Evolutionary conservation across 2,329 filamentous ascomycete genomes (phyloP), one percentile per base, ranked within the genome.

Genomic region (Microsporum ferrugineum): DNA sequence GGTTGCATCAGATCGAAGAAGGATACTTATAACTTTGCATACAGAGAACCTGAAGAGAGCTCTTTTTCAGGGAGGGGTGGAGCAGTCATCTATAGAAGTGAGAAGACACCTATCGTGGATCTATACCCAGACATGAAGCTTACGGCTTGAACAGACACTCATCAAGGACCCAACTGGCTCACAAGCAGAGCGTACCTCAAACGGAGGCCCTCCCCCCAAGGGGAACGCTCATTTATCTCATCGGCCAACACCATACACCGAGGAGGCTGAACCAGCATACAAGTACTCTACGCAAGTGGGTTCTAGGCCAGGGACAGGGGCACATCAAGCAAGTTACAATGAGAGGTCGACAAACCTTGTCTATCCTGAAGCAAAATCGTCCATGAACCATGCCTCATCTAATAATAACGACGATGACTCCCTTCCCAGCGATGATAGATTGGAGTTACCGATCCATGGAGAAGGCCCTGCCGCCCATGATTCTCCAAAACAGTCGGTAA

Each of bases 21-120:
- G 7, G 27, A 55, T 36, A 55, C 51, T 55, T 34, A 55, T 36
- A 7, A 29, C 12, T 51, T 43, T 4, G 27, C 23, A 12, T 31
- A 29, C 61, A 80, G 79, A 75, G 62, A 72, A 76, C 45, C 73
- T 83, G 59, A 78, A 74, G 63, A 73, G 73, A 34, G 77, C 79
- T 14, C 73, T 83, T 8, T 75, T 79, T 62, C 73, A 73, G 51
- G 80, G 80, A 17, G 81, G 81, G 5, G 70, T 82, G 61, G 77
- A 77, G 27, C 67, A 69, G 23, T 77, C 81, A 56, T 79, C 77
- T 23, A 72, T 83, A 33, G 74, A 79, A 62, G 76, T 80, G 66
- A 71, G 66, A 61, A 62, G 45, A 62, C 43, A 51, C 36, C 34
- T 39, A 49, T 36, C 59, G 51, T 29, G 58, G 56, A 31, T 47